Conservation (phyloP, 2,329 filamentous ascomycete species). For the Colletotrichum liriopes region DNA sequence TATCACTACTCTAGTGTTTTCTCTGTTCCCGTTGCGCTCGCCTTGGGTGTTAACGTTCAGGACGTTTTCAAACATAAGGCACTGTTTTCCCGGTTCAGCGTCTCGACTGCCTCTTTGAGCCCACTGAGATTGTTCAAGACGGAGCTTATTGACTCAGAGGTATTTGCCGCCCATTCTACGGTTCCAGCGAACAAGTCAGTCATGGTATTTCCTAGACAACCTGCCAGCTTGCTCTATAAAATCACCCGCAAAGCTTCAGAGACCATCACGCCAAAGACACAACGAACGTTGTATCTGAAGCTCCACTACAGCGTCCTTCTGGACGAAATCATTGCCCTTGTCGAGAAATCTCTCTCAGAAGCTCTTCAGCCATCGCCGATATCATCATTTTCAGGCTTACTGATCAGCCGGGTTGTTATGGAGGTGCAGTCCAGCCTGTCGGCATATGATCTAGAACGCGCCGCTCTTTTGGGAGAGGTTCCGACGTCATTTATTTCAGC, state of each 20-base stretch:
- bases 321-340: constrained; percentile 75
- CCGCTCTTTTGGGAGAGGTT: constrained; percentile 67
- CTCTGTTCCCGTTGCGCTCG: constrained; percentile 80
- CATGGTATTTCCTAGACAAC: constrained; percentile 84
- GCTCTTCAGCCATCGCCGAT: constrained; percentile 59
- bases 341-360: constrained; percentile 61
- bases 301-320: constrained; percentile 84
- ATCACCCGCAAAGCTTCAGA: constrained; percentile 71
- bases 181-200: constrained; percentile 67
- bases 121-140: constrained; percentile 83
- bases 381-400: constrained; percentile 62
- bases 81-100: constrained; percentile 91
- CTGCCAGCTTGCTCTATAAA: constrained; percentile 85
- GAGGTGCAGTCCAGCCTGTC: constrained; percentile 63
- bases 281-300: constrained; percentile 74
- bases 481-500: constrained; percentile 63
- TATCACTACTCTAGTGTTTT: constrained; percentile 76
- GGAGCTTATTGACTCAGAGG: constrained; percentile 78
- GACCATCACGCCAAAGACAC: constrained; percentile 52
- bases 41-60: constrained; percentile 95
- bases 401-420: constrained; percentile 60
- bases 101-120: constrained; percentile 83
- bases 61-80: constrained; percentile 90
- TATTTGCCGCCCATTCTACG: constrained; percentile 77
- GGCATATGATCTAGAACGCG: constrained; percentile 70